Evolutionary conservation across 2,329 filamentous ascomycete genomes (phyloP), one percentile per base, ranked within the genome.

Genomic region (Monosporascus sp.): DNA sequence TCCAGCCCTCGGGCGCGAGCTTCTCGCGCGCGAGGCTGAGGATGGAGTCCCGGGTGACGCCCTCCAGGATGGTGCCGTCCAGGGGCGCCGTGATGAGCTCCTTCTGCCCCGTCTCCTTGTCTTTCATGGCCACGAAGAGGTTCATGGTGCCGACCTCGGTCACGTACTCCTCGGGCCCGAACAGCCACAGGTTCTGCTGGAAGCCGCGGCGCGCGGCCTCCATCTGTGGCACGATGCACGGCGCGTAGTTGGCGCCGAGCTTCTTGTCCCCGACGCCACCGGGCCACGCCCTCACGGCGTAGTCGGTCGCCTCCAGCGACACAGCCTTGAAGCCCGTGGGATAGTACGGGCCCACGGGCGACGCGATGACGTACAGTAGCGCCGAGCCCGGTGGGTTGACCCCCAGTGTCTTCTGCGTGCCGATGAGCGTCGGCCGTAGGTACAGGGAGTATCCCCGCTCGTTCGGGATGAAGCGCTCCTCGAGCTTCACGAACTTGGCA

Each of bases 91-190:
- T 99, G 65, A 97, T 72, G 51, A 99, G 82, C 77, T 97, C 92
- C 68, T 92, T 93, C 75, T 92, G 82, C 7, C 93, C 94, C 14
- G 91, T 94, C 71, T 89, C 80, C 79, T 89, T 89, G 77, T 95
- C 85, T 75, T 85, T 85, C 63, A 97, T 74, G 43, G 88, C 92
- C 35, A 88, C 87, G 67, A 97, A 99, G 70, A 99, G 85, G 75
- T 99, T 99, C 94, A 99, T 99, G 54, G 94, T 97, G 66, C 94
- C 94, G 53, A 97, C 94, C 74, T 99, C 94, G 47, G 94, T 99
- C 54, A 97, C 87, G 67, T 87, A 96, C 71, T 97, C 91, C 72
- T 97, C 91, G 67, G 95, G 87, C 44, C 92, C 92, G 68, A 97
- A 99, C 35, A 99, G 78, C 94, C 94, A 99, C 51, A 99, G 80